phyloP scores from a whole-genome alignment of 2,329 filamentous ascomycete genomes.

The Elsinoe ampelina region DNA sequence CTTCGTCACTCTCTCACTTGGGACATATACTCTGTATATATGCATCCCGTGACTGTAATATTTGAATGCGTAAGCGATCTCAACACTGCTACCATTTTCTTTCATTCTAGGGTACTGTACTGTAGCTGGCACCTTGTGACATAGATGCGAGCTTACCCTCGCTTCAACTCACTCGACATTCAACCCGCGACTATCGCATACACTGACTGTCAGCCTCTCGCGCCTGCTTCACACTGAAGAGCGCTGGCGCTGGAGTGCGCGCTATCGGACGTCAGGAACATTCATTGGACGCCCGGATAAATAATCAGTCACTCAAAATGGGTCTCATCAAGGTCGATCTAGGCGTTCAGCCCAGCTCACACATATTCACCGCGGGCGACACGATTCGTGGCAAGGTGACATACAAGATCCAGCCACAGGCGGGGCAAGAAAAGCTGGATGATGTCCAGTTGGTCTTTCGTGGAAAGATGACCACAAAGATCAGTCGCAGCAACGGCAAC shows the following conservation, averaged over 20 bases:
- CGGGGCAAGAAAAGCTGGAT: not conserved
- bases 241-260: too few species aligned
- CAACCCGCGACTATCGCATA: too few species aligned
- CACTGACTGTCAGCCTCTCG: too few species aligned
- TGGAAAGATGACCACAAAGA: constrained; percentile 4
- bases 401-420: not conserved
- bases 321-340: constrained; percentile 4
- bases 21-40: not conserved
- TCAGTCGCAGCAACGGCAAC: not conserved
- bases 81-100: not conserved
- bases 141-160: too few species aligned
- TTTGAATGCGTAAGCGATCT: not conserved
- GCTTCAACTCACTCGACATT: too few species aligned
- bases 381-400: constrained; percentile 2
- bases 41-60: not conserved
- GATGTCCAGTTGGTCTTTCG: constrained; percentile 6
- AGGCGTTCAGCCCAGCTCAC: not conserved
- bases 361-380: not conserved
- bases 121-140: too few species aligned
- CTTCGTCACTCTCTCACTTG: not conserved
- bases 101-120: too few species aligned
- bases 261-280: too few species aligned
- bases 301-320: not conserved
- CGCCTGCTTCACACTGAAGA: too few species aligned
- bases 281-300: too few species aligned